Evolutionary conservation across 2,329 filamentous ascomycete genomes (phyloP), one percentile per base, ranked within the genome.

Genomic region (Didymella exigua): DNA sequence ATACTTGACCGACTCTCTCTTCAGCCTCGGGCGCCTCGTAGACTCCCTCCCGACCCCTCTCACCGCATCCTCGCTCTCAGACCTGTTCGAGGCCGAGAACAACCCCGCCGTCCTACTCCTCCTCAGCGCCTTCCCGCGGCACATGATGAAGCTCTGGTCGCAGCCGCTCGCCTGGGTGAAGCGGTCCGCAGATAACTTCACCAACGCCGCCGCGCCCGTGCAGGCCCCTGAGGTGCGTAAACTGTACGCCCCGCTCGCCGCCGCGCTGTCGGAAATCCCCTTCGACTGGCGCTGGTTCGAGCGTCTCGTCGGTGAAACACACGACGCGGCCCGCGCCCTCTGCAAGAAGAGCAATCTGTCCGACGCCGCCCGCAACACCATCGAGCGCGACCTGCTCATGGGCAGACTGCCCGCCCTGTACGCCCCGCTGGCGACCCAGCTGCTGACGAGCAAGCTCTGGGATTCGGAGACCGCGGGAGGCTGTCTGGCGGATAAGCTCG

Each of bases 241-340:
- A 76, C 59, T 70, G 26, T 75, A 80, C 76, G 52, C 77, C 57
- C 72, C 78, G 2, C 60, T 75, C 16, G 58, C 70, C 14, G 45
- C 61, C 7, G 68, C 69, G 8, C 58, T 75, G n/a, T 52, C 54
- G n/a, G 69, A 72, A 19, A 48, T 66, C 34, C 78, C 82, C 2
- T 77, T 81, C 50, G 76, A 79, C 49, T 71, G 77, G 49, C 72
- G 70, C 16, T 70, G 70, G 41, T 81, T 83, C 61, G 79, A 81
- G 46, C 69, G 74, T 10, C 76, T 82, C 27, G 68, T 82, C 43
- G 73, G 78, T 14, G 84, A 89, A 30, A 80, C 91, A n/a, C 83
- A 86, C 59, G 85, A 84, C 49, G 81, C 88, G 54, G 86, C 93
- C 55, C 79, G 80, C 27, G 77, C 79, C 24, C 83, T 86, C 40